phyloP scores from a whole-genome alignment of 1,284 basidiomycete species.

The Waitea zeae region DNA sequence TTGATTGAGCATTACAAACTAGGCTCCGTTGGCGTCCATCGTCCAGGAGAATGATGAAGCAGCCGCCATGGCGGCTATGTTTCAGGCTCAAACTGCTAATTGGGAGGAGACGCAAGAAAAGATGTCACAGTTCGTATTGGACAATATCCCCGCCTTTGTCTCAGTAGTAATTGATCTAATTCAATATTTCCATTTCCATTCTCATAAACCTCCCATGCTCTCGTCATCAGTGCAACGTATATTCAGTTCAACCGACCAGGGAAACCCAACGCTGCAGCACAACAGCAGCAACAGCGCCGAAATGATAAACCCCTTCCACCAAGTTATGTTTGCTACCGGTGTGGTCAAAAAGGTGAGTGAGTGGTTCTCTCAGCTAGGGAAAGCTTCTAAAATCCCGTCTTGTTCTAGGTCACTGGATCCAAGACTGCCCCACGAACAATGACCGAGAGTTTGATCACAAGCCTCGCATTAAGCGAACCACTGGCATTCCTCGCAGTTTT shows the following conservation, averaged over 20 bases:
- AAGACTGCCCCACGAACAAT: slow-evolving; percentile 95
- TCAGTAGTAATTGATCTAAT: slow-evolving; percentile 37
- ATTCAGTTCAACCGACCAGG: slow-evolving; percentile 33
- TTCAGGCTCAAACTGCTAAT: slow-evolving; percentile 77
- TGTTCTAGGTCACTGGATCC: slow-evolving; percentile 89
- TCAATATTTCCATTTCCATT: too few species aligned
- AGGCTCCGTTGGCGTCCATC: slow-evolving; percentile 18
- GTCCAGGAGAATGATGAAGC: slow-evolving; percentile 58
- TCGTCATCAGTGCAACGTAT: slow-evolving; percentile 43
- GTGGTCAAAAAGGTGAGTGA: slow-evolving; percentile 86
- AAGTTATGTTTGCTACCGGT: slow-evolving; percentile 98
- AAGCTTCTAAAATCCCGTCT: slow-evolving; percentile 1
- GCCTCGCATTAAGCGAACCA: slow-evolving; percentile 93
- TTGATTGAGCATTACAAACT: slow-evolving; percentile 5
- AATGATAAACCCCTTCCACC: slow-evolving; percentile 62
- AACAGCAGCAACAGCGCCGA: slow-evolving; percentile 21
- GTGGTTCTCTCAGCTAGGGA: too few species aligned
- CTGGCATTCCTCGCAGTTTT: slow-evolving; percentile 95
- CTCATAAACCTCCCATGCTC: slow-evolving; percentile 3
- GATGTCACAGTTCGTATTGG: slow-evolving; percentile 85
- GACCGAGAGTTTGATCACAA: slow-evolving; percentile 89
- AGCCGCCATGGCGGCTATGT: slow-evolving; percentile 90
- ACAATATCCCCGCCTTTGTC: slow-evolving; percentile 28
- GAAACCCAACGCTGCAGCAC: slow-evolving; percentile 31
- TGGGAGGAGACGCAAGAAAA: slow-evolving; percentile 96